phyloP scores from a whole-genome alignment of 805 yeast species.

The Vanderwaltozyma verrucispora region DNA sequence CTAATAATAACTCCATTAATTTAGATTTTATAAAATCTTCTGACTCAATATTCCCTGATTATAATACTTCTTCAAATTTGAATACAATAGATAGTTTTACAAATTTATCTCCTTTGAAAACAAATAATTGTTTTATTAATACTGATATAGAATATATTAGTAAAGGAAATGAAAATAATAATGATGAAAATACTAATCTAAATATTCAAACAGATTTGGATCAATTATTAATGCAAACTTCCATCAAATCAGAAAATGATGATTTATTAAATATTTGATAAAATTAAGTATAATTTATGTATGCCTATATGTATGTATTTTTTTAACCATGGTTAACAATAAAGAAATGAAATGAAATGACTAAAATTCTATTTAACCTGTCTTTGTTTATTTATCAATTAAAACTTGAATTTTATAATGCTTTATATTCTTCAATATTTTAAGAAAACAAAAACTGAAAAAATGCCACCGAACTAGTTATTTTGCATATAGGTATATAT shows the following conservation, averaged over 20 bases:
- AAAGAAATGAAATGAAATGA: too few species aligned
- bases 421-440: too few species aligned
- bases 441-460: too few species aligned
- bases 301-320: too few species aligned
- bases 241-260: slow-evolving; percentile 1
- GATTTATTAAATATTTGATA: slow-evolving; percentile 1
- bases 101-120: not conserved
- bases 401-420: too few species aligned
- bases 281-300: too few species aligned
- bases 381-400: too few species aligned
- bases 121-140: too few species aligned
- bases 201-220: slow-evolving; percentile 1
- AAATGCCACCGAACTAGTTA: too few species aligned
- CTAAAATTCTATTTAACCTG: too few species aligned
- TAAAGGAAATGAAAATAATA: not conserved
- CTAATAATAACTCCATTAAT: not conserved
- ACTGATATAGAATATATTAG: not conserved
- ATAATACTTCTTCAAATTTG: not conserved
- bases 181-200: not conserved
- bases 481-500: too few species aligned
- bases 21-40: not conserved
- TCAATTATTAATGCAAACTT: not conserved
- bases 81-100: not conserved
- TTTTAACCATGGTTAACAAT: too few species aligned
- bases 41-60: not conserved